Conservation (phyloP, 805 yeast species). For the Saturnispora bothae region DNA sequence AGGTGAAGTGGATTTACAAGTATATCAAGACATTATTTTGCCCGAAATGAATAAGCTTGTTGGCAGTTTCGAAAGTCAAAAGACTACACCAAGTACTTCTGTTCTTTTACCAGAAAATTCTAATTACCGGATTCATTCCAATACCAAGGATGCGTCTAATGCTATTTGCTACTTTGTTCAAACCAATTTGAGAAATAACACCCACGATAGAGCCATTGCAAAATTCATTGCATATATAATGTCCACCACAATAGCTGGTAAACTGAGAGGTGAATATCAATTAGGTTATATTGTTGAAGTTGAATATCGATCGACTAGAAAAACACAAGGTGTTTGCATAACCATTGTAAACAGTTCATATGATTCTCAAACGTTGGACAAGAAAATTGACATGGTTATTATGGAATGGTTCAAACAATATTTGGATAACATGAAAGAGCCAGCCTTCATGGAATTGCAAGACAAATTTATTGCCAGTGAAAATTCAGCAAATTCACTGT, state of each 20-base stretch:
- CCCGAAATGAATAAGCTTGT: slow-evolving; percentile 12
- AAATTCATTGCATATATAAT: slow-evolving; percentile 38
- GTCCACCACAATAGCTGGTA: slow-evolving; percentile 33
- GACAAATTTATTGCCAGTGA: slow-evolving; percentile 28
- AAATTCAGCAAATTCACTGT: slow-evolving; percentile 13
- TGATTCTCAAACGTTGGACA: slow-evolving; percentile 31
- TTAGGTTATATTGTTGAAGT: slow-evolving; percentile 55
- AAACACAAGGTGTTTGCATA: slow-evolving; percentile 49
- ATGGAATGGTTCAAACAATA: slow-evolving; percentile 28
- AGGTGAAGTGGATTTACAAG: slow-evolving; percentile 32
- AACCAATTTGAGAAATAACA: slow-evolving; percentile 37
- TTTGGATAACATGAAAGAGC: slow-evolving; percentile 24
- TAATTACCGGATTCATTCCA: slow-evolving; percentile 26
- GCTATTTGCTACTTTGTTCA: slow-evolving; percentile 47
- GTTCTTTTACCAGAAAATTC: slow-evolving; percentile 28
- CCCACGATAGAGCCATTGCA: slow-evolving; percentile 30
- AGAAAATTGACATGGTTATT: slow-evolving; percentile 39
- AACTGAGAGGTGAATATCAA: slow-evolving; percentile 44
- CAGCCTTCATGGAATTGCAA: slow-evolving; percentile 29
- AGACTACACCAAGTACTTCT: slow-evolving; percentile 27
- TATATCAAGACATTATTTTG: slow-evolving; percentile 8
- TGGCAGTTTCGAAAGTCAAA: slow-evolving; percentile 9
- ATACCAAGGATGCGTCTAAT: slow-evolving; percentile 41
- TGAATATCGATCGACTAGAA: slow-evolving; percentile 41
- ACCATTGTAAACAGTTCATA: slow-evolving; percentile 43